phyloP scores from a whole-genome alignment of 495 filamentous ascomycete species.

The Hamigera avellanea region DNA sequence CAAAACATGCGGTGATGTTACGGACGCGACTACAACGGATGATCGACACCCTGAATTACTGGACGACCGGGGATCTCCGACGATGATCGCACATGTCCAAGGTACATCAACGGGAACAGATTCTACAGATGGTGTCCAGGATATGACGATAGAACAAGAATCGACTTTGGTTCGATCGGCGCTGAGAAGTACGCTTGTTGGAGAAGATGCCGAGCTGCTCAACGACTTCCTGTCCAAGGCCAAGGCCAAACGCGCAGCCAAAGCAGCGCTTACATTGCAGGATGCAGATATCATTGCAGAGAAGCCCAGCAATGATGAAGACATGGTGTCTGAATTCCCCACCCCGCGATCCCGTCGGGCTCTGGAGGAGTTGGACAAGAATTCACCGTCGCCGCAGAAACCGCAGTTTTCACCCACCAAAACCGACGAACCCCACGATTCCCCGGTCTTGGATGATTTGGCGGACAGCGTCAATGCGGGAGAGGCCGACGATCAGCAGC shows the following conservation, averaged over 20 bases:
- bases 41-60: constrained; percentile 3
- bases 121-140: background rate
- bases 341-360: constrained; percentile 34
- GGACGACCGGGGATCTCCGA: constrained; percentile 1
- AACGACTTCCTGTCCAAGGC: constrained; percentile 51
- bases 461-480: constrained; percentile 10
- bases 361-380: constrained; percentile 40
- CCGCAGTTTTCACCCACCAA: constrained; percentile 19
- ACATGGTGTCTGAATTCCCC: constrained; percentile 17
- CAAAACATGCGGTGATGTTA: background rate
- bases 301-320: constrained; percentile 9
- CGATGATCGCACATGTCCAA: background rate
- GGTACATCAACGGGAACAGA: background rate
- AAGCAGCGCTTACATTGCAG: constrained; percentile 20
- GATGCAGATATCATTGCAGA: constrained; percentile 11
- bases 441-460: constrained; percentile 5
- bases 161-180: constrained; percentile 30
- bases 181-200: constrained; percentile 31
- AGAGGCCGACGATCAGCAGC: constrained; percentile 11
- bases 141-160: constrained; percentile 22
- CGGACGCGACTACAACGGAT: constrained; percentile 6
- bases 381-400: constrained; percentile 42
- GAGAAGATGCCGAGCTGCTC: constrained; percentile 47
- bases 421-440: constrained; percentile 5
- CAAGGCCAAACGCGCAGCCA: constrained; percentile 46